Evolutionary conservation across 2,329 filamentous ascomycete genomes (phyloP), one percentile per base, ranked within the genome.

Genomic region (Hymenoscyphus repandus): DNA sequence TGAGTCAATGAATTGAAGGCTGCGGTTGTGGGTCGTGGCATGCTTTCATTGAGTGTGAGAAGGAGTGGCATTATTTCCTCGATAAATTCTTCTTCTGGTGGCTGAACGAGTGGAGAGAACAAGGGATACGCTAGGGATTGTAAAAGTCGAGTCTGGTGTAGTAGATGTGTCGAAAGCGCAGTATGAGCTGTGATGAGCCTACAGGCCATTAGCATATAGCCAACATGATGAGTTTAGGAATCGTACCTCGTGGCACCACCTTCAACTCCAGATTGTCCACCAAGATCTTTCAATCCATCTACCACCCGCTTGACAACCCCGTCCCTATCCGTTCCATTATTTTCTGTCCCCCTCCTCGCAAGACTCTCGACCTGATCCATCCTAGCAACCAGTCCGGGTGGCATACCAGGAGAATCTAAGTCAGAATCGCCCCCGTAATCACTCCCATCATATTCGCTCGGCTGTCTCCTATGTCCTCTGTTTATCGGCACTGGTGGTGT

Each of bases 101-200:
- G 74, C 18, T 81, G 70, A 11, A 82, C 77, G 20, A 88, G 73
- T 0, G 87, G 86, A 12, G 85, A 87, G 56, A 89, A 76, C 18
- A 92, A 71, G 30, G 76, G 80, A 58, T 87, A 88, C 2, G 84
- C 80, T 32, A 92, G 75, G 52, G 83, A 85, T 60, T 90, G 86
- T 9, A 93, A 73, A 55, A 84, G 82, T 48, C 87, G 85, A 45
- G 86, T 85, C 69, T 92, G 87, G 67, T 90, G 83, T 12, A 77
- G 76, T 40, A 92, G 73, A 63, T 93, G 86, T 17, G 86, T 86
- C 42, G 86, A 83, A 44, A 90, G 72, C 12, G 86, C 85, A 27
- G 85, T 81, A 66, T 90, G 85, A 32, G 86, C 83, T 39, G 86
- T 90, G 65, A 88, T 87, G 56, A 90, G 72, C 63, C 86, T 90